A percentile compares a stretch with the other conserved stretches of the same genome.
Evolutionary conservation across 2,329 filamentous ascomycete species (phyloP).

Genomic region (Magnaporthales sp.): DNA sequence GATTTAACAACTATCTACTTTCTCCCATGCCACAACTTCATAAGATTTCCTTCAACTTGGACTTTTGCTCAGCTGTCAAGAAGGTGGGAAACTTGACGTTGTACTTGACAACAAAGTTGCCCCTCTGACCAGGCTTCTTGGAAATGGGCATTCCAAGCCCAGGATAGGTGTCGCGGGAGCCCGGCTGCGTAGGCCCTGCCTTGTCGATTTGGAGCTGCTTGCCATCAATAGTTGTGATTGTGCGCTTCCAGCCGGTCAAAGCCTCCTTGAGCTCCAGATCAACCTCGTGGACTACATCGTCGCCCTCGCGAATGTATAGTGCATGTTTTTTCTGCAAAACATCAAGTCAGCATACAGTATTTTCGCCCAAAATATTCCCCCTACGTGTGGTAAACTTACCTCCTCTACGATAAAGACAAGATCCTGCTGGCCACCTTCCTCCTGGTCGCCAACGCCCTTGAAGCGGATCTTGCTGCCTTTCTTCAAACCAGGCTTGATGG

Average conservation of each 20-base stretch:
- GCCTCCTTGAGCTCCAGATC: conserved; percentile 88
- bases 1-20: neutral
- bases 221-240: conserved; percentile 88
- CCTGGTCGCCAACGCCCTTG: conserved; percentile 92
- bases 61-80: conserved; percentile 71
- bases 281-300: conserved; percentile 72
- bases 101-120: conserved; percentile 82
- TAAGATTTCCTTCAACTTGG: conserved; percentile 71
- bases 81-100: conserved; percentile 86
- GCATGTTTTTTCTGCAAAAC: conserved; percentile 69
- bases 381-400: conserved; percentile 46
- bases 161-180: conserved; percentile 73
- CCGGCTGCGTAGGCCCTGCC: conserved; percentile 76
- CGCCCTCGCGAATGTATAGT: conserved; percentile 76
- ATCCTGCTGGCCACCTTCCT: conserved; percentile 92
- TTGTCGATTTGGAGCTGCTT: conserved; percentile 75
- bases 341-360: conserved; percentile 29
- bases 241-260: conserved; percentile 84
- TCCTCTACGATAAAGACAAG: conserved; percentile 91
- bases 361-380: conserved; percentile 6
- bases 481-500: conserved; percentile 92
- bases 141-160: conserved; percentile 88
- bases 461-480: conserved; percentile 99
- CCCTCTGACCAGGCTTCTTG: conserved; percentile 77
- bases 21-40: conserved; percentile 21